phyloP scores from a whole-genome alignment of 2,329 filamentous ascomycete genomes.

The Atkinsonella hypoxylon region DNA sequence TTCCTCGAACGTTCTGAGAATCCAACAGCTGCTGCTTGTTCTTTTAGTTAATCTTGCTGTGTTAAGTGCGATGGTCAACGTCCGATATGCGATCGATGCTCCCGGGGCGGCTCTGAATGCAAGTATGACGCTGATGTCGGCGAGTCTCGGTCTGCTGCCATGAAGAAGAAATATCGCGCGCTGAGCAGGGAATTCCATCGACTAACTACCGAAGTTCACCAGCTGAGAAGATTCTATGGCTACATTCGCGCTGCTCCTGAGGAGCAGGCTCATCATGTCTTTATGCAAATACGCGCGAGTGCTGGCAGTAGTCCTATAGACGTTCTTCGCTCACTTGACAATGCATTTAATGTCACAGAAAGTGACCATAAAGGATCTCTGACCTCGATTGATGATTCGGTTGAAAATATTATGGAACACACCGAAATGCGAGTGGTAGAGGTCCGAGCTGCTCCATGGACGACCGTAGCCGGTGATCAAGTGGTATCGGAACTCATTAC shows the following conservation, averaged over 20 bases:
- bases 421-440: background rate
- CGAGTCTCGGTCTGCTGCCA: slow-evolving; percentile 4
- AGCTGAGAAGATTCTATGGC: slow-evolving; percentile 2
- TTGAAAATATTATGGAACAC: background rate
- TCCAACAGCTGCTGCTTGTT: background rate
- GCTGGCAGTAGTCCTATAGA: slow-evolving; percentile 2
- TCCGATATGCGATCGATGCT: slow-evolving; percentile 5
- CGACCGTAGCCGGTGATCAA: background rate
- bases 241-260: slow-evolving; percentile 4
- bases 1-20: background rate
- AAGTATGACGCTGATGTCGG: slow-evolving; percentile 6
- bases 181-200: background rate
- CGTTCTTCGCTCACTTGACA: background rate
- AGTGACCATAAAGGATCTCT: background rate
- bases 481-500: slow-evolving; percentile 4
- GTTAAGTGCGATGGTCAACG: slow-evolving; percentile 6
- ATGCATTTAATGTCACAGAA: background rate
- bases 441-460: slow-evolving; percentile 2
- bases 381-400: background rate
- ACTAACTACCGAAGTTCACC: background rate
- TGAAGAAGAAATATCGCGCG: slow-evolving; percentile 5
- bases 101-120: slow-evolving; percentile 1
- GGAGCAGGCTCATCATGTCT: slow-evolving; percentile 2
- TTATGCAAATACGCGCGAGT: slow-evolving; percentile 2
- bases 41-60: background rate